Evolutionary conservation across 768 basidiomycete species (phyloP).

Genomic region (Russula lepida): DNA sequence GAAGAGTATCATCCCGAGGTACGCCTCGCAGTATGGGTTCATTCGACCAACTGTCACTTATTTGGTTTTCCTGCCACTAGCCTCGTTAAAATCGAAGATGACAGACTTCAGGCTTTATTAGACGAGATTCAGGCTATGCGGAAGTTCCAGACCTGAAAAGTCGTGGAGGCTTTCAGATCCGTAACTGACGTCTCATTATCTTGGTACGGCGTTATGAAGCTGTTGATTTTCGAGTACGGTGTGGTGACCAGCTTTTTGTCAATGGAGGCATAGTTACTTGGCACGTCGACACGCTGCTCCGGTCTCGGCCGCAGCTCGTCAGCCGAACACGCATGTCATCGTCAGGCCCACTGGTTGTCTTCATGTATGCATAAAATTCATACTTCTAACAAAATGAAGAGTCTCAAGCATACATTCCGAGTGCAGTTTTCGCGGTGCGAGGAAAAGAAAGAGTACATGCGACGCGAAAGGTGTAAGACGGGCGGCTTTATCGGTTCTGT

Average conservation of each 20-base stretch:
- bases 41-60: neutral
- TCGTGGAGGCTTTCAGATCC: neutral
- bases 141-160: slow-evolving; percentile 66
- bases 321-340: too few species aligned
- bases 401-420: slow-evolving; percentile 6
- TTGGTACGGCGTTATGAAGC: neutral
- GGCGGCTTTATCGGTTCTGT: slow-evolving; percentile 11
- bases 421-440: neutral
- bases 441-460: neutral
- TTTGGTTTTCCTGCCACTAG: slow-evolving; percentile 31
- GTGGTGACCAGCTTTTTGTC: neutral
- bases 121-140: slow-evolving; percentile 87
- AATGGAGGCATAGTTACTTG: neutral
- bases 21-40: slow-evolving; percentile 2
- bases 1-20: slow-evolving; percentile 88
- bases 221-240: neutral
- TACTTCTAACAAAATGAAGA: neutral
- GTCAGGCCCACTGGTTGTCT: neutral
- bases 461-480: neutral
- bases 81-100: slow-evolving; percentile 83
- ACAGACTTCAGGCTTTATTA: slow-evolving; percentile 69
- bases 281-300: neutral
- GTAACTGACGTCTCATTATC: neutral
- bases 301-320: neutral
- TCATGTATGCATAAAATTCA: neutral